Conservation (phyloP, 1,139 yeast genomes). For the Geotrichum aggregatum region DNA sequence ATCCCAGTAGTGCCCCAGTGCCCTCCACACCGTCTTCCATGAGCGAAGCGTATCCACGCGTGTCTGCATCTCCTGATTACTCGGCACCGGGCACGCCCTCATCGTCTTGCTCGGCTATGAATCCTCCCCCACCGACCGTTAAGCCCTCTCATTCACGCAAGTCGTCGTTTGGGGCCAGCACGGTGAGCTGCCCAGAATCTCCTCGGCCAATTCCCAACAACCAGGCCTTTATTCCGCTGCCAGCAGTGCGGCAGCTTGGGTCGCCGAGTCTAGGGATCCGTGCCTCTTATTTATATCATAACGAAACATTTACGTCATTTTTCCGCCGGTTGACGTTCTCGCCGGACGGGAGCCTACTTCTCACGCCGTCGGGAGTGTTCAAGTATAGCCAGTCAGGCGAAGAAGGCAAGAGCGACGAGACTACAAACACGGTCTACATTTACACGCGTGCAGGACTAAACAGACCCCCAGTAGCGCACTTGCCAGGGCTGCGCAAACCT, state of each 20-base stretch:
- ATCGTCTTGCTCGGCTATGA: conserved; percentile 25
- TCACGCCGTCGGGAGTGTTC: conserved; percentile 80
- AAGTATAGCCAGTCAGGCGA: conserved; percentile 32
- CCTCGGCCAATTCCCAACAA: conserved; percentile 30
- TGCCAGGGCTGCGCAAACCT: conserved; percentile 78
- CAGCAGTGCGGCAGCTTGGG: conserved; percentile 42
- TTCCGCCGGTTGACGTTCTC: conserved; percentile 81
- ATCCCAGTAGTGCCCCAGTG: conserved; percentile 4
- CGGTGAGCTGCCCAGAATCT: conserved; percentile 22
- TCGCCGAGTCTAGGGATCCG: conserved; percentile 31
- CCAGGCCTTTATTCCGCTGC: conserved; percentile 38
- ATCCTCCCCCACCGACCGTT: conserved; percentile 30
- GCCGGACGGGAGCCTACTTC: conserved; percentile 78
- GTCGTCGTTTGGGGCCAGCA: conserved; percentile 27
- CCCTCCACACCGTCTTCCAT: conserved; percentile 14
- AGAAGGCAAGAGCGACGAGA: conserved; percentile 36
- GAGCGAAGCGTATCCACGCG: conserved; percentile 14
- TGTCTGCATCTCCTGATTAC: conserved; percentile 20
- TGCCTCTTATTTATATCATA: conserved; percentile 53
- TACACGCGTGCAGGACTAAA: conserved; percentile 67
- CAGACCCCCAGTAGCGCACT: conserved; percentile 65
- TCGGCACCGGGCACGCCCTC: conserved; percentile 22
- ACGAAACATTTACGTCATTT: conserved; percentile 84
- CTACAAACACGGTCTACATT: conserved; percentile 66
- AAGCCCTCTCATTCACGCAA: conserved; percentile 32